Conservation (phyloP, 768 basidiomycete species). For the Lactifluus rugatus region DNA sequence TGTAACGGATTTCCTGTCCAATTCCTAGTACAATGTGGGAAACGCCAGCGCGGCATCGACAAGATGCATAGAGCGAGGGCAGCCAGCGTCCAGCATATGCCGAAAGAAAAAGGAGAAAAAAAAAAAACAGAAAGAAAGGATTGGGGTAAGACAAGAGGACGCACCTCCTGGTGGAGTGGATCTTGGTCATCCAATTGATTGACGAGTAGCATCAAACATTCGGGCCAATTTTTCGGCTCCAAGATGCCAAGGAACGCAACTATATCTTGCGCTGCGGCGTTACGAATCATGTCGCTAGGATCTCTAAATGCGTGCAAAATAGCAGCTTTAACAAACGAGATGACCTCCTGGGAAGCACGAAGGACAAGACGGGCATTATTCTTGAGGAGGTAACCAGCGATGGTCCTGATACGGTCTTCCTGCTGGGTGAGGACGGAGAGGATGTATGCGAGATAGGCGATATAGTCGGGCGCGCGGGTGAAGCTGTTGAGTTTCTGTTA, state of each 20-base stretch:
- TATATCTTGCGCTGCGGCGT: constrained; percentile 89
- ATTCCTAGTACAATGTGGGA: background rate
- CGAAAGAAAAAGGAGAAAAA: background rate
- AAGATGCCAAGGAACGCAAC: constrained; percentile 80
- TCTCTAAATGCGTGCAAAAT: constrained; percentile 79
- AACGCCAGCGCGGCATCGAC: background rate
- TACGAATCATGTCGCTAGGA: constrained; percentile 77
- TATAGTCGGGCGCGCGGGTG: constrained; percentile 85
- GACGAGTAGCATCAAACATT: constrained; percentile 82
- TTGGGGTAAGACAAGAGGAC: constrained; percentile 15
- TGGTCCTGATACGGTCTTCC: constrained; percentile 87
- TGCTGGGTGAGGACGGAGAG: constrained; percentile 71
- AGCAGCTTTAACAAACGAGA: constrained; percentile 62
- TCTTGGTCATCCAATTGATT: constrained; percentile 68
- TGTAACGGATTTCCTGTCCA: background rate
- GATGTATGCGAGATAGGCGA: constrained; percentile 93
- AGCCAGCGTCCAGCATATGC: background rate
- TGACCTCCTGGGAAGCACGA: constrained; percentile 52
- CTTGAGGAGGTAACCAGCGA: constrained; percentile 95
- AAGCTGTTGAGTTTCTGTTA: constrained; percentile 77
- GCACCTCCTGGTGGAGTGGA: constrained; percentile 77
- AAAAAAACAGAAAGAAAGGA: background rate
- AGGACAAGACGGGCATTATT: constrained; percentile 83
- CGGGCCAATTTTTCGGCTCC: constrained; percentile 91
- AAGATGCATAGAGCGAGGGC: background rate